Percentiles rank a stretch among this genome's conserved stretches.
phyloP scores from a whole-genome alignment of 768 basidiomycete genomes.

The Suillus paluster region DNA sequence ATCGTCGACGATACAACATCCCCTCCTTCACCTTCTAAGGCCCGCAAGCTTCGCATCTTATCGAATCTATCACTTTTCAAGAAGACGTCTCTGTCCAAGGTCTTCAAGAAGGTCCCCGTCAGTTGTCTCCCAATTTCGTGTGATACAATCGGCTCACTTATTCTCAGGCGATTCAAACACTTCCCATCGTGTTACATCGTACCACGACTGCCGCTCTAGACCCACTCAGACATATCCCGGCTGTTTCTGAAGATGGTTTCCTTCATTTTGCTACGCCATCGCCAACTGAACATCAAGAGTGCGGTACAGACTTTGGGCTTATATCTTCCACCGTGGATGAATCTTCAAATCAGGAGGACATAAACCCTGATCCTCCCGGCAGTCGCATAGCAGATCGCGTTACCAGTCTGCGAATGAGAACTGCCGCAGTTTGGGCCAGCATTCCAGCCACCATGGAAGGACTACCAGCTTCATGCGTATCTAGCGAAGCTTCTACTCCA shows the following conservation, averaged over 20 bases:
- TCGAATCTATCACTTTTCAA: background rate
- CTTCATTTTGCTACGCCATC: background rate
- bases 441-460: conserved; percentile 28
- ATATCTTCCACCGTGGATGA: background rate
- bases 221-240: too few relatives aligned
- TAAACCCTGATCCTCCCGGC: conserved; percentile 12
- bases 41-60: background rate
- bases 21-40: background rate
- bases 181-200: background rate
- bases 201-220: background rate
- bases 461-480: background rate
- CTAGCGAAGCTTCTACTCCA: background rate
- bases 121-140: background rate
- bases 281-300: background rate
- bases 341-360: background rate
- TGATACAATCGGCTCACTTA: background rate
- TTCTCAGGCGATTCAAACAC: background rate
- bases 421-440: conserved; percentile 27
- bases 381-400: conserved; percentile 28
- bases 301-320: too few relatives aligned
- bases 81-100: background rate
- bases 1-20: background rate
- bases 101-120: background rate
- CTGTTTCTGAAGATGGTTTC: conserved; percentile 1
- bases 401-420: conserved; percentile 32